A percentile compares a stretch with the other conserved stretches of the same genome.
These are phyloP conservation scores for Lentinula novae-zelandiae DNA, from an alignment of 1,284 basidiomycete species.

Conservation along the genomic window DNA sequence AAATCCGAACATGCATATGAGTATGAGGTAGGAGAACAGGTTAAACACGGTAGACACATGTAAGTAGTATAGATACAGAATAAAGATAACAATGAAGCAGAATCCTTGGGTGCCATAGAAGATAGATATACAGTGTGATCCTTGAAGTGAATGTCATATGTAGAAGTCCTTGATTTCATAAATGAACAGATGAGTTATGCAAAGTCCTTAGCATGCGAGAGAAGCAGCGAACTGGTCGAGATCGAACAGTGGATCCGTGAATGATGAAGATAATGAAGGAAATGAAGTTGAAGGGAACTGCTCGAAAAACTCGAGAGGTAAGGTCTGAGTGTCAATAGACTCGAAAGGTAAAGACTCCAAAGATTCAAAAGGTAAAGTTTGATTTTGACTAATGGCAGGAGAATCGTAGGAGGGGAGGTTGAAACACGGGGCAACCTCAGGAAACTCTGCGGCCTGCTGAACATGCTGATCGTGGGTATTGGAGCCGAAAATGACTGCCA, in stretches of 20 bases:
- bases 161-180: not conserved
- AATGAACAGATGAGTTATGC: not conserved
- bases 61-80: too few species aligned
- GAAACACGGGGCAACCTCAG: not conserved
- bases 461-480: not conserved
- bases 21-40: not conserved
- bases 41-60: not conserved
- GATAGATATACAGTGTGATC: too few species aligned
- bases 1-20: not conserved
- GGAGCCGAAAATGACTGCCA: not conserved
- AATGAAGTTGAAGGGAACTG: not conserved
- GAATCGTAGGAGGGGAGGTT: not conserved
- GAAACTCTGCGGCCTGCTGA: not conserved
- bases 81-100: too few species aligned
- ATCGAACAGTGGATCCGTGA: not conserved
- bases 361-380: not conserved
- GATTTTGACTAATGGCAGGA: not conserved
- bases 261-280: not conserved
- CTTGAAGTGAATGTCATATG: too few species aligned
- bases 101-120: too few species aligned
- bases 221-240: not conserved
- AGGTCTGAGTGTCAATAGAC: too few species aligned
- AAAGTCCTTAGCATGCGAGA: not conserved
- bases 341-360: too few species aligned
- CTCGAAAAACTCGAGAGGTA: too few species aligned